Evolutionary conservation across 805 yeast species (phyloP).

Genomic region (Hanseniaspora clermontiae): DNA sequence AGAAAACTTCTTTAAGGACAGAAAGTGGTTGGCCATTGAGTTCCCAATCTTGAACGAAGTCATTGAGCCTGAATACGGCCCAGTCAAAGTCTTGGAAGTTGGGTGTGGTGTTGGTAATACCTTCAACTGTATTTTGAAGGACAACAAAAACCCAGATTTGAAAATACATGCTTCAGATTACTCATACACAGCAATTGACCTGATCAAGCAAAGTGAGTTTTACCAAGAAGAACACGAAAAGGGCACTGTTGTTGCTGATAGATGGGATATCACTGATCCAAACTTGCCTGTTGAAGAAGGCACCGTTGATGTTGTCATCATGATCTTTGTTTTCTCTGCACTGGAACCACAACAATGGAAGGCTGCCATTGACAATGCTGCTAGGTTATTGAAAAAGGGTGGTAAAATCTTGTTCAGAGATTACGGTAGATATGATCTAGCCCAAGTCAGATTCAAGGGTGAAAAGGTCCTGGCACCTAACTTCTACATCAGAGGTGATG

Average conservation of each 20-base stretch:
- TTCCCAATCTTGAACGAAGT: constrained; percentile 76
- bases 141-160: constrained; percentile 68
- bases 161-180: constrained; percentile 78
- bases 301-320: constrained; percentile 81
- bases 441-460: constrained; percentile 87
- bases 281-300: constrained; percentile 72
- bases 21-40: constrained; percentile 92
- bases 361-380: constrained; percentile 59
- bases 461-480: constrained; percentile 79
- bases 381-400: constrained; percentile 75
- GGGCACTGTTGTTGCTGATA: constrained; percentile 57
- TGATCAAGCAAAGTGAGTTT: constrained; percentile 38
- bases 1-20: constrained; percentile 89
- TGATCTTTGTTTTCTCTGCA: constrained; percentile 91
- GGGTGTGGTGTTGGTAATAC: constrained; percentile 99
- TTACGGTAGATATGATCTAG: constrained; percentile 90
- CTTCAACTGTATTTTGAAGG: constrained; percentile 73
- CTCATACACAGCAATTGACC: constrained; percentile 75
- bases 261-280: constrained; percentile 83
- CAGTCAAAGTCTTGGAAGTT: constrained; percentile 67
- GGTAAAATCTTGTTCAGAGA: constrained; percentile 83
- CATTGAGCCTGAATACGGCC: constrained; percentile 59
- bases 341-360: constrained; percentile 85
- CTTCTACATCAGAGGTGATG: constrained; percentile 94
- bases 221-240: constrained; percentile 5